Evolutionary conservation across 345 rosid genomes (phyloP), one percentile per base, ranked within the genome.

Genomic region (Nasturtium officinale): DNA sequence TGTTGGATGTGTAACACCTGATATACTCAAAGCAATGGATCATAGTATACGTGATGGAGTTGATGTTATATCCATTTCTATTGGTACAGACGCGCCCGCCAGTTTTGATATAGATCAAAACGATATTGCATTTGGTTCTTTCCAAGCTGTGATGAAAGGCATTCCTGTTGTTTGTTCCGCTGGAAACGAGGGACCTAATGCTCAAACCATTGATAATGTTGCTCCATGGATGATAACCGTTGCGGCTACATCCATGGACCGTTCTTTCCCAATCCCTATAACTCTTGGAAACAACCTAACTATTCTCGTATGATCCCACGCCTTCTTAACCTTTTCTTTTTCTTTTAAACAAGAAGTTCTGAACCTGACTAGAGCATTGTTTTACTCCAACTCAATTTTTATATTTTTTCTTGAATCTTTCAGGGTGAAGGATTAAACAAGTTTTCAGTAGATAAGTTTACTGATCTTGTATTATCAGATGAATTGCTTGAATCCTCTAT

Each of bases 141-240:
- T 86, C 72, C 87, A 84, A 37, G 89, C 89, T 0, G 84, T 82
- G 5, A 72, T 75, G 38, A 80, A 62, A 62, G 83, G 82, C 11
- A 78, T 83, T 67, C 75, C 73, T 9, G 84, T 83, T 69, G 75
- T 80, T 0, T 81, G 82, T 25, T 16, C 67, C 1, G 82, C 86
- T 53, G 79, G 65, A 9, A 83, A 83, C 45, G 77, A 30, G 2
- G 84, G 86, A 52, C 84, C 86, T 5, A 42, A 55, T 2, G 76
- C 82, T 78, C 67, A 68, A 23, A 81, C 88, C 2, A 76, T 83
- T 18, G 67, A 71, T 16, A 84, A 86, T 30, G 68, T 78, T 3
- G 82, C 90, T 32, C 88, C 90, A 16, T 86, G 86, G 90, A 78
- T 84, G 23, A 57, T 84, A 52, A 82, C 84, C 0, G 86, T 86